These are phyloP conservation scores for Myxozyma lipomycoides DNA, from an alignment of 805 yeast genomes.

Conservation along the genomic window DNA sequence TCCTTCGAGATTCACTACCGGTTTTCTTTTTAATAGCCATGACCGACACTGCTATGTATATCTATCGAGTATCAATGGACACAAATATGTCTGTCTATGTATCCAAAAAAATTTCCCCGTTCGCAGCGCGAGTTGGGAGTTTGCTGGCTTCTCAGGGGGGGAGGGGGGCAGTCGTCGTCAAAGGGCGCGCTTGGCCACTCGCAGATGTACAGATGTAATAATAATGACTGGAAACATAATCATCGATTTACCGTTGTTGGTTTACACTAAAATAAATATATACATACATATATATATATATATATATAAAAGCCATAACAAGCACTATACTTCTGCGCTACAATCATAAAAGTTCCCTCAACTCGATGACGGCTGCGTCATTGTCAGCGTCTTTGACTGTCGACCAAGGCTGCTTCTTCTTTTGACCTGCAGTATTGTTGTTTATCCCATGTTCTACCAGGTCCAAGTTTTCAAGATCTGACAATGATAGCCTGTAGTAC, in stretches of 20 bases:
- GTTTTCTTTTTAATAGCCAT: conserved; percentile 24
- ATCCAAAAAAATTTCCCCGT: neutral
- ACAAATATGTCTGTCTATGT: no score
- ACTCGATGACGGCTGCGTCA: neutral
- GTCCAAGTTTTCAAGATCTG: conserved; percentile 34
- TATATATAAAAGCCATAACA: no score
- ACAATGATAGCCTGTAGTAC: conserved; percentile 66
- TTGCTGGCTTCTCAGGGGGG: neutral
- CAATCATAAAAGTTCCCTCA: neutral
- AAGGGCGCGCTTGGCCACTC: no score
- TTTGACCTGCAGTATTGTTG: conserved; percentile 17
- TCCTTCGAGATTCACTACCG: conserved; percentile 12
- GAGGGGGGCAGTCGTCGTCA: neutral
- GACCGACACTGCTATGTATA: no score
- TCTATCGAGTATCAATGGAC: no score
- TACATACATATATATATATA: no score
- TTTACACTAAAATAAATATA: no score
- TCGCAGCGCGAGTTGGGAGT: neutral
- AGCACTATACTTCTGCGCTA: no score
- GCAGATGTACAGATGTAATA: no score
- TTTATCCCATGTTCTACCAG: conserved; percentile 22
- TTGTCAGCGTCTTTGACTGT: neutral
- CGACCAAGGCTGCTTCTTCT: conserved; percentile 13
- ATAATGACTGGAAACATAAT: no score
- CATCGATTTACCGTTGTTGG: no score